Evolutionary conservation across 148 eudicot genomes (phyloP).

Genomic region (Arbutus unedo): DNA sequence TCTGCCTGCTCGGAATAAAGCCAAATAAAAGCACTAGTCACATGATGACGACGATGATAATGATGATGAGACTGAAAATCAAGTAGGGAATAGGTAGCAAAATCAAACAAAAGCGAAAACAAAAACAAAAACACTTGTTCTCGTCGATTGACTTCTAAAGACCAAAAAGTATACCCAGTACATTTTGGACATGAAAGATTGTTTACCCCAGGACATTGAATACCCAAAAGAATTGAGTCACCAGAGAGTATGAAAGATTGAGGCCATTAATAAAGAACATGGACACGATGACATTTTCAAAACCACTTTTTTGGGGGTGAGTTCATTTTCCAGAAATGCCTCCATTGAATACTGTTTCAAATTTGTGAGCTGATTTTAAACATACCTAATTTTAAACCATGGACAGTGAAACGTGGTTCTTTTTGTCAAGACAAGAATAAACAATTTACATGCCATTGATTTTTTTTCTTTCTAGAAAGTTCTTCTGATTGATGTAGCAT

Average conservation of each 20-base stretch:
- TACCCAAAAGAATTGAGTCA: too few species aligned
- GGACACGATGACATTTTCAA: too few species aligned
- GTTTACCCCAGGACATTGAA: too few species aligned
- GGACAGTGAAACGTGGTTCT: background rate
- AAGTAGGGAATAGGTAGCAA: background rate
- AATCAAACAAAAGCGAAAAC: background rate
- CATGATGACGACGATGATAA: too few species aligned
- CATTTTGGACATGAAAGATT: too few species aligned
- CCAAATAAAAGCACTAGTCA: background rate
- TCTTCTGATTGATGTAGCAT: background rate
- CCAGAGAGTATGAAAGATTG: too few species aligned
- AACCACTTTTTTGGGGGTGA: too few species aligned
- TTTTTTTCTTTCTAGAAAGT: too few species aligned
- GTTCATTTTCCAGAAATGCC: too few species aligned
- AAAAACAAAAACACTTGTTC: background rate
- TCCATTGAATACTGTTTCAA: too few species aligned
- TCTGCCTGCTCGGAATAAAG: slow-evolving; percentile 47
- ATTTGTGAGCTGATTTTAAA: background rate
- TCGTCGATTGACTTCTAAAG: background rate
- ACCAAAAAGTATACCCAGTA: too few species aligned
- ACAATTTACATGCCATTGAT: background rate
- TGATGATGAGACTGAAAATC: background rate
- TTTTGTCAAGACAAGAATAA: background rate
- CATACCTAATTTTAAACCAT: background rate
- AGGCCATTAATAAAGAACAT: too few species aligned